Conservation (phyloP, 2,329 filamentous ascomycete species). For the Phyllosticta paracitricarpa region DNA sequence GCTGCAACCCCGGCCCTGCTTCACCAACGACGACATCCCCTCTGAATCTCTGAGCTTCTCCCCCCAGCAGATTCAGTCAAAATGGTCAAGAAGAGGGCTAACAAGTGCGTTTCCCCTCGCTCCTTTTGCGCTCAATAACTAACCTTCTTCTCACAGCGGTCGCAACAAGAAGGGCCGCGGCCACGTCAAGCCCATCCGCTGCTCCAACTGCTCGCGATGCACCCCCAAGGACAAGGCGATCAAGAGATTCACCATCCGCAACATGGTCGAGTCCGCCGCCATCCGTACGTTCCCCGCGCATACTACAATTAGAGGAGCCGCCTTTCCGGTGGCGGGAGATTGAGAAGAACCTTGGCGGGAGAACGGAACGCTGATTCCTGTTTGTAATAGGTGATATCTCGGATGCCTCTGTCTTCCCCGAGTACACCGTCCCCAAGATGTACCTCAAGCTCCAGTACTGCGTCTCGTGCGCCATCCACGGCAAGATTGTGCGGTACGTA, state of each 20-base stretch:
- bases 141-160: conserved; percentile 52
- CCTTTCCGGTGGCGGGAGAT: conserved; percentile 5
- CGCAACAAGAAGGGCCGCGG: conserved; percentile 99
- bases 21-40: conserved; percentile 1
- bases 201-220: conserved; percentile 71
- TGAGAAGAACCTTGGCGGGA: conserved; percentile 12
- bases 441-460: conserved; percentile 99
- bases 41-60: neutral
- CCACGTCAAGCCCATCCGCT: conserved; percentile 98
- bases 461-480: conserved; percentile 99
- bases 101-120: conserved; percentile 48
- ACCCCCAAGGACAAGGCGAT: conserved; percentile 99
- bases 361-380: conserved; percentile 14
- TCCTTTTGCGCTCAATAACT: conserved; percentile 15
- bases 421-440: conserved; percentile 99
- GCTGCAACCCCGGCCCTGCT: neutral
- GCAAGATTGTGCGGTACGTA: conserved; percentile 99
- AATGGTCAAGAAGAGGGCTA: conserved; percentile 69
- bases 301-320: neutral
- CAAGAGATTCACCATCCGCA: conserved; percentile 99
- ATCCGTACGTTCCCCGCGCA: conserved; percentile 67
- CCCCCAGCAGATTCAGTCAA: conserved; percentile 39
- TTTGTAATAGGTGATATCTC: conserved; percentile 85
- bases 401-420: conserved; percentile 96
- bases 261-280: conserved; percentile 99